Evolutionary conservation across 2,329 filamentous ascomycete genomes (phyloP).

Genomic region (Dothideomycetidae sp.): DNA sequence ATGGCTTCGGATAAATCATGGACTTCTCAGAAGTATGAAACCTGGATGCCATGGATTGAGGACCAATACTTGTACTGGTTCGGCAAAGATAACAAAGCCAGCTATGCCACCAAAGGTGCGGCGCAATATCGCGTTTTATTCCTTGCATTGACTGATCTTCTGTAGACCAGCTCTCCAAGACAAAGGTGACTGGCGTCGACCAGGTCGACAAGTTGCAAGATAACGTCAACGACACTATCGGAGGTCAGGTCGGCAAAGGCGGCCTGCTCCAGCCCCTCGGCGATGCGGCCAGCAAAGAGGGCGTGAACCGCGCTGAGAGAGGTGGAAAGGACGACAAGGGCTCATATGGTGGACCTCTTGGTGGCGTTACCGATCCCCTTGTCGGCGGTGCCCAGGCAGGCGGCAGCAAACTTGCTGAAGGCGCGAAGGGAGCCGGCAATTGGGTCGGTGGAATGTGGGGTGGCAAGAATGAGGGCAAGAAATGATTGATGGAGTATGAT

Average conservation of each 20-base stretch:
- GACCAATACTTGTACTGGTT: conserved; percentile 59
- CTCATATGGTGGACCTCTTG: conserved; percentile 28
- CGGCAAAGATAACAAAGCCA: conserved; percentile 63
- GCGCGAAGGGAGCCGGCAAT: conserved; percentile 21
- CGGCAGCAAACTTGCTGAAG: conserved; percentile 17
- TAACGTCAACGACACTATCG: conserved; percentile 47
- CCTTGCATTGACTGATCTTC: too few species aligned
- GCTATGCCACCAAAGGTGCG: conserved; percentile 56
- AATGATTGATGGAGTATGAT: conserved; percentile 8
- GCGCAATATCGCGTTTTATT: neutral
- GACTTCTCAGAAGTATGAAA: too few species aligned
- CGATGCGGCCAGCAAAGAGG: conserved; percentile 48
- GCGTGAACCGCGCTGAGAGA: conserved; percentile 50
- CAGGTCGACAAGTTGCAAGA: conserved; percentile 58
- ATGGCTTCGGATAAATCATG: too few species aligned
- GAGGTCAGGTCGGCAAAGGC: conserved; percentile 52
- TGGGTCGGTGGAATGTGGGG: conserved; percentile 22
- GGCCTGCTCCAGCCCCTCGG: conserved; percentile 52
- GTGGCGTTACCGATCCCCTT: conserved; percentile 22
- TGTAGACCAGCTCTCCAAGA: conserved; percentile 40
- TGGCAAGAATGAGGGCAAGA: conserved; percentile 19
- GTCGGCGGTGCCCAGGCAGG: conserved; percentile 18
- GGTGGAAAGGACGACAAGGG: conserved; percentile 49
- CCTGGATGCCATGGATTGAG: conserved; percentile 64
- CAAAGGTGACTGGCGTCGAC: conserved; percentile 53